A percentile compares a stretch with the other conserved stretches of the same genome.
Evolutionary conservation across 768 basidiomycete species (phyloP).

Genomic region (Pleurotus tuoliensis): DNA sequence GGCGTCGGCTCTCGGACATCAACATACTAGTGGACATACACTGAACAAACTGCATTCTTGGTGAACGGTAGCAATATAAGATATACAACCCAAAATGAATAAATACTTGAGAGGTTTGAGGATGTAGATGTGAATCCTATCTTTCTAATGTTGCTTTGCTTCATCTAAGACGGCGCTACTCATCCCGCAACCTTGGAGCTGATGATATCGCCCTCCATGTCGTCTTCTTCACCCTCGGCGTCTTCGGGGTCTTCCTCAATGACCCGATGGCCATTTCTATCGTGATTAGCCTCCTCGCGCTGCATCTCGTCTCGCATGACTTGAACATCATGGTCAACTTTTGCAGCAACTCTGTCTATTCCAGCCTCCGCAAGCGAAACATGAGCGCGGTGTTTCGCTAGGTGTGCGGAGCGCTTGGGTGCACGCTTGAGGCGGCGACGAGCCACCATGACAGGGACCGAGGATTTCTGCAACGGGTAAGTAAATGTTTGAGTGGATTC

Average conservation of each 20-base stretch:
- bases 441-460: conserved; percentile 96
- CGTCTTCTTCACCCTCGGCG: conserved; percentile 17
- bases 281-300: conserved; percentile 45
- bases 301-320: conserved; percentile 76
- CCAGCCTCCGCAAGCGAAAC: conserved; percentile 85
- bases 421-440: conserved; percentile 88
- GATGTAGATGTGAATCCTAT: not conserved
- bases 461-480: conserved; percentile 60
- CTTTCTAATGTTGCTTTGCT: not conserved
- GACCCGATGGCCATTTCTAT: conserved; percentile 24
- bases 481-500: too few species aligned
- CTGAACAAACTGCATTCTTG: too few species aligned
- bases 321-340: conserved; percentile 83
- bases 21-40: too few species aligned
- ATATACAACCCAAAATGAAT: not conserved
- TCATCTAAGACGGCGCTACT: not conserved
- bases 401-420: conserved; percentile 74
- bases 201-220: conserved; percentile 24
- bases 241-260: conserved; percentile 16
- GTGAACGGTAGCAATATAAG: not conserved
- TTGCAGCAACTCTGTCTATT: conserved; percentile 83
- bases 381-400: conserved; percentile 75
- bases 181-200: conserved; percentile 32
- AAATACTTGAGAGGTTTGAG: not conserved
- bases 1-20: too few species aligned